phyloP scores from a whole-genome alignment of 345 rosid genomes.

The Fremontodendron californicum region DNA sequence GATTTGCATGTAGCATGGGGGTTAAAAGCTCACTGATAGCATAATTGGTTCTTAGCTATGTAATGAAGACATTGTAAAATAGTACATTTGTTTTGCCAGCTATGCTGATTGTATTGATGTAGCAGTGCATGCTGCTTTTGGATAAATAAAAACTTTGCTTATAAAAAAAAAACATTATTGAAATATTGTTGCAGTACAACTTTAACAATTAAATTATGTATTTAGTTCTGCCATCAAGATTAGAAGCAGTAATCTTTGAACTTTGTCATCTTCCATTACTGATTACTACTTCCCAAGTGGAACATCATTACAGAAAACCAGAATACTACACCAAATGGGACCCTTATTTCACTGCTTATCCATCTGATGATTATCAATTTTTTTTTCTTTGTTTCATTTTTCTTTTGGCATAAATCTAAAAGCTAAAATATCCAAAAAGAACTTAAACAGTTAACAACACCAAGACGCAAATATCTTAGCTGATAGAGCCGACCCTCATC shows the following conservation, averaged over 20 bases:
- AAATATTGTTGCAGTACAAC: not conserved
- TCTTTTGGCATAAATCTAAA: not conserved
- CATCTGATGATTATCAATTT: not conserved
- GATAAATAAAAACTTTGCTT: too few relatives aligned
- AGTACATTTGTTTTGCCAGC: too few relatives aligned
- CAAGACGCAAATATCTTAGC: constrained; percentile 23
- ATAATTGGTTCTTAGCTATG: too few relatives aligned
- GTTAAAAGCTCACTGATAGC: too few relatives aligned
- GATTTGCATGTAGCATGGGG: too few relatives aligned
- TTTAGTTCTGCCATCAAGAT: not conserved
- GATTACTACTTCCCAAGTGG: not conserved
- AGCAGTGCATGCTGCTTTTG: too few relatives aligned
- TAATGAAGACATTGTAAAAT: too few relatives aligned
- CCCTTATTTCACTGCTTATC: not conserved
- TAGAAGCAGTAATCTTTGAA: not conserved
- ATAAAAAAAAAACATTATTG: too few relatives aligned
- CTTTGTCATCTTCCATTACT: not conserved
- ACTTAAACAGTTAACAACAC: not conserved
- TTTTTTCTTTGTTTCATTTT: too few relatives aligned
- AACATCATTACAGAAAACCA: not conserved
- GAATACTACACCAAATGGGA: not conserved
- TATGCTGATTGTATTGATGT: too few relatives aligned
- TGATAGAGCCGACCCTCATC: constrained; percentile 30
- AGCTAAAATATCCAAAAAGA: not conserved
- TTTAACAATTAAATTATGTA: not conserved